Conservation (phyloP, 1,284 basidiomycete species). For the Tilletia caries region DNA sequence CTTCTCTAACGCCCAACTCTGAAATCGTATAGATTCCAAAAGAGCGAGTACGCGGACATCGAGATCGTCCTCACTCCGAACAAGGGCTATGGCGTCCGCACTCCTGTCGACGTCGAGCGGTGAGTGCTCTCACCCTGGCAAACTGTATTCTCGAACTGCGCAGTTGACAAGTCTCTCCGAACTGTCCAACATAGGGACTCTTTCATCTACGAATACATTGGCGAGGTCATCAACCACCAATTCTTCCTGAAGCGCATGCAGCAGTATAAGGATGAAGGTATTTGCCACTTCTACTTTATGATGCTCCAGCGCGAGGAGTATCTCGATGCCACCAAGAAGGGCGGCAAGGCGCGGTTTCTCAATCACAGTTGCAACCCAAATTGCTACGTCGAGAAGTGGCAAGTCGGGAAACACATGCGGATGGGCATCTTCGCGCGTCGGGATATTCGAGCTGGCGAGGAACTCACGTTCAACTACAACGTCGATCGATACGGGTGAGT, state of each 20-base stretch:
- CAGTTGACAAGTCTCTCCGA: background rate
- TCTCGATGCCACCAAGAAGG: conserved; percentile 95
- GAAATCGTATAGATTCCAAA: conserved; percentile 69
- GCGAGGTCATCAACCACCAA: conserved; percentile 84
- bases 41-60: conserved; percentile 77
- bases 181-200: no score
- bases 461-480: conserved; percentile 99
- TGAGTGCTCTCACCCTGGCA: conserved; percentile 57
- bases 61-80: conserved; percentile 89
- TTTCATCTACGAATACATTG: conserved; percentile 97
- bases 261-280: conserved; percentile 86
- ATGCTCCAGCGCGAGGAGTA: conserved; percentile 99
- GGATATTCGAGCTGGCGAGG: conserved; percentile 75
- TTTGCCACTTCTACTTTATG: conserved; percentile 99
- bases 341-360: conserved; percentile 91
- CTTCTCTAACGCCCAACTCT: background rate
- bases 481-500: conserved; percentile 85
- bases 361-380: conserved; percentile 99
- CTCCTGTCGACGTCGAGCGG: conserved; percentile 69
- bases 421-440: conserved; percentile 98
- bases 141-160: background rate
- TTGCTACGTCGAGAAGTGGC: conserved; percentile 99
- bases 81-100: conserved; percentile 90
- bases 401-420: conserved; percentile 80
- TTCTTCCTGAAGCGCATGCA: conserved; percentile 92